phyloP scores from a whole-genome alignment of 202 grass and related monocot genomes.

The Zoysia matrella region DNA sequence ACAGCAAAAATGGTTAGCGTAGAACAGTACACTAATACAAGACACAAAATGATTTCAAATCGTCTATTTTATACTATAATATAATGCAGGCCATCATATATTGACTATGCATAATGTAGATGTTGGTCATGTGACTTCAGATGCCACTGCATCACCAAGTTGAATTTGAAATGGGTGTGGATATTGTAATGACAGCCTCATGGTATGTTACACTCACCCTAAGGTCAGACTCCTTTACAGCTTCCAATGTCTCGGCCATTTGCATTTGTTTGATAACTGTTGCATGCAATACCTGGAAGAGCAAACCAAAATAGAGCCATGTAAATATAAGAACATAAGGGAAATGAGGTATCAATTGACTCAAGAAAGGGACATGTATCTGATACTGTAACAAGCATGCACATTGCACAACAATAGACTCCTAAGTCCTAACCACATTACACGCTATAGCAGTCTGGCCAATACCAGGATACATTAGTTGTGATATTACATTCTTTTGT shows the following conservation, averaged over 20 bases:
- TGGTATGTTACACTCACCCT: constrained; percentile 57
- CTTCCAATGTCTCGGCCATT: constrained; percentile 79
- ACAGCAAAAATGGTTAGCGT: constrained; percentile 15
- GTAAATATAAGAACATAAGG: constrained; percentile 16
- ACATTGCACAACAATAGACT: constrained; percentile 11
- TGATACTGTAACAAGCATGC: constrained; percentile 8
- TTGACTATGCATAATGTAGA: background rate
- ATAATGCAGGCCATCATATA: background rate
- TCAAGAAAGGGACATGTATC: background rate
- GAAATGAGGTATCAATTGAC: constrained; percentile 15
- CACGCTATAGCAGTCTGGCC: background rate
- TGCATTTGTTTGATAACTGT: constrained; percentile 92
- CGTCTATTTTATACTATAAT: background rate
- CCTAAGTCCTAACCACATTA: background rate
- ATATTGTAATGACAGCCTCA: background rate
- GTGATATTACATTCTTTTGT: background rate
- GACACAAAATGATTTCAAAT: background rate
- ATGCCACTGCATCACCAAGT: constrained; percentile 3
- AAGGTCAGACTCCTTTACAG: constrained; percentile 65
- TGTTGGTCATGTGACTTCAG: constrained; percentile 5
- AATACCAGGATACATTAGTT: constrained; percentile 2
- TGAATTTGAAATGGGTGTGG: constrained; percentile 13
- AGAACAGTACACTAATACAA: constrained; percentile 16
- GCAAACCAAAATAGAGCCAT: background rate
- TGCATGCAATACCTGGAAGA: constrained; percentile 83